A percentile compares a stretch with the other conserved stretches of the same genome.
These are phyloP conservation scores for Sphaerulina musiva DNA, from an alignment of 2,329 filamentous ascomycete genomes.

Conservation along the genomic window DNA sequence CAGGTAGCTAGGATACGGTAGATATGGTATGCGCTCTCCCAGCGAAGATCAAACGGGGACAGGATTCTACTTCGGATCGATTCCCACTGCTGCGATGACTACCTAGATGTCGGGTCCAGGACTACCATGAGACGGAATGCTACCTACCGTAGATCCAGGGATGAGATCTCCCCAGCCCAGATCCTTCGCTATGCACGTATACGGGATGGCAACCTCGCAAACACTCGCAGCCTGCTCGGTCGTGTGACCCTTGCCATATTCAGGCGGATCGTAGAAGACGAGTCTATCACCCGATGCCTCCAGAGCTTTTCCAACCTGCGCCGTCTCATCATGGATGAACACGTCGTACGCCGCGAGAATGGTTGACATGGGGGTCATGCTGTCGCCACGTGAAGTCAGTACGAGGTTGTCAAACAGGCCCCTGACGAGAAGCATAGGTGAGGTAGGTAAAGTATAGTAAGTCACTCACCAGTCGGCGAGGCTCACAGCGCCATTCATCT, in stretches of 20 bases:
- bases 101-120: slow-evolving; percentile 16
- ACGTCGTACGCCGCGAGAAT: slow-evolving; percentile 43
- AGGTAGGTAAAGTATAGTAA: no score
- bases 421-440: no score
- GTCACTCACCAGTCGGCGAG: slow-evolving; percentile 25
- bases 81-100: no score
- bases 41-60: no score
- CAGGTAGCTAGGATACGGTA: no score
- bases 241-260: slow-evolving; percentile 38
- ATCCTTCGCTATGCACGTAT: slow-evolving; percentile 40
- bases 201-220: slow-evolving; percentile 45
- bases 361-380: slow-evolving; percentile 38
- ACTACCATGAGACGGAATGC: slow-evolving; percentile 1
- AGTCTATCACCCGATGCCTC: slow-evolving; percentile 43
- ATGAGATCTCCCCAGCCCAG: slow-evolving; percentile 37
- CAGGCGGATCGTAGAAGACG: slow-evolving; percentile 35
- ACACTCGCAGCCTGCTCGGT: slow-evolving; percentile 43
- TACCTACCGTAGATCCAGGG: slow-evolving; percentile 17
- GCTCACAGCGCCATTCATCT: slow-evolving; percentile 40
- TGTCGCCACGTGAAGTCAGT: not conserved
- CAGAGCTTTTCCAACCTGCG: slow-evolving; percentile 38
- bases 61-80: no score
- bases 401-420: no score
- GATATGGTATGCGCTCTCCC: no score
- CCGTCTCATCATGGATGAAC: slow-evolving; percentile 42